phyloP scores from a whole-genome alignment of 129 eudicot genomes.

The Flaveria ramosissima region DNA sequence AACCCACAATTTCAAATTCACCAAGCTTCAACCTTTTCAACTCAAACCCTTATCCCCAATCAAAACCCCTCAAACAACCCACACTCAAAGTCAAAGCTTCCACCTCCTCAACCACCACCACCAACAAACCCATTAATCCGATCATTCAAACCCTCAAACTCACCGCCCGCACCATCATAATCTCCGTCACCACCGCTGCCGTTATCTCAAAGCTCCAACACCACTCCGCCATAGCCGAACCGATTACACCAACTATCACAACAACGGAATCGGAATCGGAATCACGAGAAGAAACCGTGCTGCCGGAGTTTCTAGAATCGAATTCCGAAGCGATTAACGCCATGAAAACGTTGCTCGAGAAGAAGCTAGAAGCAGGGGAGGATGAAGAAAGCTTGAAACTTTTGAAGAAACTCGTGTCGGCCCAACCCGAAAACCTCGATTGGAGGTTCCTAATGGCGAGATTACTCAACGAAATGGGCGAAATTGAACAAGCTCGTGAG shows the following conservation, averaged over 20 bases:
- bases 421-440: conserved; percentile 55
- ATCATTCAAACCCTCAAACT: conserved; percentile 45
- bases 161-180: conserved; percentile 50
- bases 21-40: conserved; percentile 9
- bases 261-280: conserved; percentile 21
- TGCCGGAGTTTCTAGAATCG: conserved; percentile 50
- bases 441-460: conserved; percentile 64
- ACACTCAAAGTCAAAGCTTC: conserved; percentile 21
- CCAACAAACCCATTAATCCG: conserved; percentile 19
- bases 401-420: conserved; percentile 40
- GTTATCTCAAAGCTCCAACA: conserved; percentile 41
- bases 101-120: conserved; percentile 1
- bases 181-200: conserved; percentile 48
- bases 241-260: conserved; percentile 26
- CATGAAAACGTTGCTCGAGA: conserved; percentile 42
- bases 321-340: conserved; percentile 51
- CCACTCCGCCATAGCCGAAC: conserved; percentile 50
- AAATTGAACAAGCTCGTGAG: conserved; percentile 47
- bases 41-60: conserved; percentile 25
- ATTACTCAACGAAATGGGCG: conserved; percentile 61
- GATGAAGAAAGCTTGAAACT: conserved; percentile 55
- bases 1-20: conserved; percentile 13
- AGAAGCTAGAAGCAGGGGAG: conserved; percentile 62
- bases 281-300: conserved; percentile 18
- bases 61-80: conserved; percentile 38